Base-by-base conservation (phyloP, 129 eudicot genomes). In the Lactuca sativa region DNA sequence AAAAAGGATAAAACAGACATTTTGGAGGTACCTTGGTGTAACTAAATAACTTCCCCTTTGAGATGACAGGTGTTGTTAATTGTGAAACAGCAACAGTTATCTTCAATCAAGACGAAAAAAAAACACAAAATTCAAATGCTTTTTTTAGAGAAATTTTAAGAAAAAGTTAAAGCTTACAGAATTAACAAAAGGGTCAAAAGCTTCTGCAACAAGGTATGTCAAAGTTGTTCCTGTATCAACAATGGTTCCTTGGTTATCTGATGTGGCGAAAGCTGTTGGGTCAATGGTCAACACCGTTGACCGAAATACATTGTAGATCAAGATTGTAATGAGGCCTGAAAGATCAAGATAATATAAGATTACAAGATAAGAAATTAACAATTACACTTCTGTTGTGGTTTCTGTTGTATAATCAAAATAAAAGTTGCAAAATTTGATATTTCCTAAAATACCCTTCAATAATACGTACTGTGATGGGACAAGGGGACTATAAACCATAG, bases 381-480 rank as follows among this genome's bases (percentile, higher is more conserved):
- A 34, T 70, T 25, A 70, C 49, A 47, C 30, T 18, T 31, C n/a
- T 38, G 4, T 59, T 15, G 5, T 53, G 11, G 40, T 57, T 18
- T 18, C 21, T 18, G 56, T 4, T 6, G 14, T 34, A 34, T 10
- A 33, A 3, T 54, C 30, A 63, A 63, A 7, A 18, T 18, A 18
- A 18, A 18, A 71, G 34, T 11, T 18, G 21, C 21, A 18, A 18
- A 18, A 0, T 18, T 18, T 18, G 21, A 18, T 18, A 18, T 18
- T 18, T 18, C 21, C 21, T 18, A 18, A 18, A 18, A 18, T 18
- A 18, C 21, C 21, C 21, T 18, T 18, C 21, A 7, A 51, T 30
- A 72, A 71, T 80, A 85, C 97, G 78, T 93, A 89, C 98, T 89
- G 96, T 54, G 95, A 85, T 64, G 95, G 98, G 76, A 93, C 97